Evolutionary conservation across 1,139 yeast genomes (phyloP).

Genomic region (Hyphopichia khmerensis): DNA sequence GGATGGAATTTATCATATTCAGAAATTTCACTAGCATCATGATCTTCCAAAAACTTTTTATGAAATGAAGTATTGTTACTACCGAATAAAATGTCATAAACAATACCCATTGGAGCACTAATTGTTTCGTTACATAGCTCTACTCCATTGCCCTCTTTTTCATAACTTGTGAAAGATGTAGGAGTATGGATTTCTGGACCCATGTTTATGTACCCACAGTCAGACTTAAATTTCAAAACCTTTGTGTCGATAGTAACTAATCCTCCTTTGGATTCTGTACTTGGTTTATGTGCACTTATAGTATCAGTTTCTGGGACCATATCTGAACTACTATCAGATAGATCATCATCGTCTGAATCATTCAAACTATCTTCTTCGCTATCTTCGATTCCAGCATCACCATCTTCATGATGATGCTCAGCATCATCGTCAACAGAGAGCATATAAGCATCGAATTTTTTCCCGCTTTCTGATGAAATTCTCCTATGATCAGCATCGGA

Average conservation of each 20-base stretch:
- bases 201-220: constrained; percentile 27
- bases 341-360: constrained; percentile 10
- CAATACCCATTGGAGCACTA: constrained; percentile 50
- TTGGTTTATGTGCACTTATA: constrained; percentile 1
- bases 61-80: constrained; percentile 39
- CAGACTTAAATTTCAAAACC: constrained; percentile 29
- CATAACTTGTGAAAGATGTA: constrained; percentile 22
- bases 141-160: constrained; percentile 25
- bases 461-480: constrained; percentile 8
- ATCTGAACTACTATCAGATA: constrained; percentile 8
- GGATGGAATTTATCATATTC: constrained; percentile 39
- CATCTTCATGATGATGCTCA: constrained; percentile 14
- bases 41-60: constrained; percentile 35
- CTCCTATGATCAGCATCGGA: constrained; percentile 7
- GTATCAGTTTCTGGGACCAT: neutral
- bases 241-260: constrained; percentile 8
- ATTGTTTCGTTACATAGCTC: constrained; percentile 34
- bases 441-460: constrained; percentile 27
- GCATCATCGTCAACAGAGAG: constrained; percentile 31
- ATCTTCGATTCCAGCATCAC: constrained; percentile 13
- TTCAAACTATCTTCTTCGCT: constrained; percentile 9
- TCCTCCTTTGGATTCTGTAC: neutral
- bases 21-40: constrained; percentile 49
- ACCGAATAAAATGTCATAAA: constrained; percentile 50
- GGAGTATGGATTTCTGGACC: constrained; percentile 42